Conservation (phyloP, 2,329 filamentous ascomycete species). For the Elsinoe perseae region DNA sequence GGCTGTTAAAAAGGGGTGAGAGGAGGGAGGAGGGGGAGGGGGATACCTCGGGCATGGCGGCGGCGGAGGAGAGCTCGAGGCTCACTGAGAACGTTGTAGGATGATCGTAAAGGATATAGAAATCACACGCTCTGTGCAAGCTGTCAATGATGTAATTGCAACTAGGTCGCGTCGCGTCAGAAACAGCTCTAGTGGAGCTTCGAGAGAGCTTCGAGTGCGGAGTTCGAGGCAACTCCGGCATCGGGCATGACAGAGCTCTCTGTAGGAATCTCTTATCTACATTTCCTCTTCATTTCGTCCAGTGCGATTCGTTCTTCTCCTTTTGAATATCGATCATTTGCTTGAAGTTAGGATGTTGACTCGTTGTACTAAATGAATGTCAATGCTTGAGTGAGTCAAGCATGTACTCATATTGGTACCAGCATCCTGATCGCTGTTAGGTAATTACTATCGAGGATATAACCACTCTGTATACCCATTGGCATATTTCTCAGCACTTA, state of each 20-base stretch:
- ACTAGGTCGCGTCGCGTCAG: not conserved
- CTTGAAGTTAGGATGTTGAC: too few species aligned
- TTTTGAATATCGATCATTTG: not conserved
- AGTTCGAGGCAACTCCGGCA: not conserved
- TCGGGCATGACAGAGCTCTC: not conserved
- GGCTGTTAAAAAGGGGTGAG: conserved; percentile 15
- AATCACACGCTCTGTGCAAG: too few species aligned
- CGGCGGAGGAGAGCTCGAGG: not conserved
- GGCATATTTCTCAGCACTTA: too few species aligned
- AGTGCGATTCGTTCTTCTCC: not conserved
- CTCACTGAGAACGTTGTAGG: too few species aligned
- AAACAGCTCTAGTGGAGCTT: not conserved
- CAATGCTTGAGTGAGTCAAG: too few species aligned
- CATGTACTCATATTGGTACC: not conserved
- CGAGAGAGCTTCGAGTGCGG: not conserved
- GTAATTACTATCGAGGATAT: not conserved
- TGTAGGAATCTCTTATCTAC: not conserved
- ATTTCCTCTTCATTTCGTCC: not conserved
- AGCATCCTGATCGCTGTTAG: not conserved
- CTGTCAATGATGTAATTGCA: not conserved
- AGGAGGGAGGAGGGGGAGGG: not conserved
- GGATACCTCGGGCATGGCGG: conserved; percentile 13
- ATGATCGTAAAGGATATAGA: too few species aligned
- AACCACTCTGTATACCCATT: not conserved
- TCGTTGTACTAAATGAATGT: too few species aligned